phyloP scores from a whole-genome alignment of 768 basidiomycete genomes.

The Russula compacta region DNA sequence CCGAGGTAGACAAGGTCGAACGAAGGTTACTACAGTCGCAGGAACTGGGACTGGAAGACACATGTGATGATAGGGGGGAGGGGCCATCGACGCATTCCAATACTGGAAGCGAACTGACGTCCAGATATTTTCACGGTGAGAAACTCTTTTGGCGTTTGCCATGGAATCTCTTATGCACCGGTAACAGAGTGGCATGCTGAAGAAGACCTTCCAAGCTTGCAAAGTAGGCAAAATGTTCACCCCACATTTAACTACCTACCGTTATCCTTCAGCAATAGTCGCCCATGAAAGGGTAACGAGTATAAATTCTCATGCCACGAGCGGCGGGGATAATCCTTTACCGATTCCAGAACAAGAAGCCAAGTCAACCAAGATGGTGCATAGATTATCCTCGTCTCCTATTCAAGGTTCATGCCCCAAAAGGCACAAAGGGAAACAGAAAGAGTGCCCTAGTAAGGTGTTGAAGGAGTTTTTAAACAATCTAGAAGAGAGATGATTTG shows the following conservation, averaged over 20 bases:
- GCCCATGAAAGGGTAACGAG: not conserved
- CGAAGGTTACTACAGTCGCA: not conserved
- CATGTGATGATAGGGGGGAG: not conserved
- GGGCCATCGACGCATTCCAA: not conserved
- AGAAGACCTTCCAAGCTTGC: not conserved
- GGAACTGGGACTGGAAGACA: not conserved
- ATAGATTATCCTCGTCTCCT: not conserved
- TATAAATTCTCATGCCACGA: not conserved
- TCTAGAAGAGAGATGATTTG: constrained; percentile 64
- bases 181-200: not conserved
- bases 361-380: constrained; percentile 5
- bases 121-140: constrained; percentile 12
- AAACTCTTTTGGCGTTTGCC: not conserved
- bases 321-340: not conserved
- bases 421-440: constrained; percentile 39
- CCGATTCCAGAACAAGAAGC: not conserved
- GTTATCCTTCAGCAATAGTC: not conserved
- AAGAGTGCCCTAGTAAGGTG: constrained; percentile 22
- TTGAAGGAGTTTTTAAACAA: constrained; percentile 30
- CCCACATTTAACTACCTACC: not conserved
- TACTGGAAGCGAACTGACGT: not conserved
- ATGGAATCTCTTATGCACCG: not conserved
- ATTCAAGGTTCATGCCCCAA: constrained; percentile 1
- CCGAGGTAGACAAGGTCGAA: constrained; percentile 7
- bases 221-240: not conserved